Conservation (phyloP, 768 basidiomycete species). For the Melanogaster broomeanus region DNA sequence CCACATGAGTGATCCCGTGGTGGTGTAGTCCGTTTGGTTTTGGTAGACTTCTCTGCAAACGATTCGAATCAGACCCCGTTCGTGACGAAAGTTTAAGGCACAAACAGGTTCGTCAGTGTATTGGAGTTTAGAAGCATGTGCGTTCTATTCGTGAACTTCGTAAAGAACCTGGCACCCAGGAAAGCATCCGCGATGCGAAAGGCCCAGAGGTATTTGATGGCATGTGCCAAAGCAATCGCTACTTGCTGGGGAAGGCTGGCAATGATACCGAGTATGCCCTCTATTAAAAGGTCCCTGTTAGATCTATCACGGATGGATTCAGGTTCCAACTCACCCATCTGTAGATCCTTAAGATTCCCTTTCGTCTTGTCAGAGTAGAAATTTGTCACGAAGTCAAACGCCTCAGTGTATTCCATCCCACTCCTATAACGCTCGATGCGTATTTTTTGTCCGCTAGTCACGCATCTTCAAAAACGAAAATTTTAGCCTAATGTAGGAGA, state of each 20-base stretch:
- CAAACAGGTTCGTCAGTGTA: conserved; percentile 77
- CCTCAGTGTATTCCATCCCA: conserved; percentile 60
- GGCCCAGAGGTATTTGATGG: conserved; percentile 64
- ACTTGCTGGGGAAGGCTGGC: conserved; percentile 70
- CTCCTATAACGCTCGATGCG: conserved; percentile 65
- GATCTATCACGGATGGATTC: not conserved
- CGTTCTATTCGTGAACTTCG: conserved; percentile 68
- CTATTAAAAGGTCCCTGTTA: conserved; percentile 35
- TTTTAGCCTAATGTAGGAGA: conserved; percentile 8
- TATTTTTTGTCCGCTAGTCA: conserved; percentile 42
- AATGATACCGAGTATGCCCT: conserved; percentile 59
- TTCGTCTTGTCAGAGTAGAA: conserved; percentile 64
- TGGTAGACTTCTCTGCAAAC: conserved; percentile 76
- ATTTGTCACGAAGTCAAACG: conserved; percentile 63
- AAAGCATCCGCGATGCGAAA: conserved; percentile 84
- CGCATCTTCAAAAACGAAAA: conserved; percentile 31
- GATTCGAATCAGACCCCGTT: not conserved
- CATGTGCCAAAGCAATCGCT: conserved; percentile 71
- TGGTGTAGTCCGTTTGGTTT: conserved; percentile 80
- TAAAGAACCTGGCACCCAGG: conserved; percentile 75
- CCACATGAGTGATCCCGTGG: conserved; percentile 79
- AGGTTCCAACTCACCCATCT: conserved; percentile 20
- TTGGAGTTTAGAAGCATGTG: conserved; percentile 91
- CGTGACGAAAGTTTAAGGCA: conserved; percentile 2
- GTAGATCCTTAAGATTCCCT: conserved; percentile 39